A percentile compares a stretch with the other conserved stretches of the same genome.
These are phyloP conservation scores for Cudoniella acicularis DNA, from an alignment of 495 filamentous ascomycete species.

Conservation along the genomic window DNA sequence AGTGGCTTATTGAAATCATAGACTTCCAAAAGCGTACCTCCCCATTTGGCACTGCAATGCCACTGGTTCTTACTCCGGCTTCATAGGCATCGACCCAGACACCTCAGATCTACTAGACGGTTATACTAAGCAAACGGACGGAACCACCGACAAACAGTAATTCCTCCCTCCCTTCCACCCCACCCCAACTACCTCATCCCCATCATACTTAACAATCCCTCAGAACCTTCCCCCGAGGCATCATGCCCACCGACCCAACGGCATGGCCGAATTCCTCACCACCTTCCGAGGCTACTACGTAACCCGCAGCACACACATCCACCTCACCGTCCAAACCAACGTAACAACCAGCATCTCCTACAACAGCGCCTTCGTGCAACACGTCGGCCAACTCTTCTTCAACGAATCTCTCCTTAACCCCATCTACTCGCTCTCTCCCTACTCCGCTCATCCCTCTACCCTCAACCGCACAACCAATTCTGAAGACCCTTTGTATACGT, in stretches of 20 bases:
- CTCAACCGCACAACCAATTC: constrained; percentile 41
- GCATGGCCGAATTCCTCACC: constrained; percentile 47
- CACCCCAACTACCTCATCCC: too few relatives aligned
- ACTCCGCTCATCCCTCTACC: constrained; percentile 48
- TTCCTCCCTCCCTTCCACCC: background rate
- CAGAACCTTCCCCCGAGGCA: constrained; percentile 43
- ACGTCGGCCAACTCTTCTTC: constrained; percentile 60
- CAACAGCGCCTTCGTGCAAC: constrained; percentile 41
- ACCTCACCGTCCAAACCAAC: constrained; percentile 43
- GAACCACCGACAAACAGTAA: background rate
- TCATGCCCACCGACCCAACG: constrained; percentile 46
- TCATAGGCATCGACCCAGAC: constrained; percentile 33
- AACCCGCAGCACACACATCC: constrained; percentile 53
- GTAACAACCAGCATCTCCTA: constrained; percentile 44
- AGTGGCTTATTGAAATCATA: background rate
- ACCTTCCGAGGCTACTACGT: constrained; percentile 56
- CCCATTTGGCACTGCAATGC: constrained; percentile 53
- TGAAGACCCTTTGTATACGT: constrained; percentile 42
- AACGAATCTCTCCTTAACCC: constrained; percentile 45
- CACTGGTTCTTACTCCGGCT: constrained; percentile 47
- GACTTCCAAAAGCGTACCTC: constrained; percentile 24
- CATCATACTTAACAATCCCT: background rate
- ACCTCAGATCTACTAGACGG: constrained; percentile 3
- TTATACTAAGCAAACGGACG: background rate
- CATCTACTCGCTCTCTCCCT: constrained; percentile 44